Evolutionary conservation across 345 rosid genomes (phyloP).

Genomic region (Eucalyptus tenuipes): DNA sequence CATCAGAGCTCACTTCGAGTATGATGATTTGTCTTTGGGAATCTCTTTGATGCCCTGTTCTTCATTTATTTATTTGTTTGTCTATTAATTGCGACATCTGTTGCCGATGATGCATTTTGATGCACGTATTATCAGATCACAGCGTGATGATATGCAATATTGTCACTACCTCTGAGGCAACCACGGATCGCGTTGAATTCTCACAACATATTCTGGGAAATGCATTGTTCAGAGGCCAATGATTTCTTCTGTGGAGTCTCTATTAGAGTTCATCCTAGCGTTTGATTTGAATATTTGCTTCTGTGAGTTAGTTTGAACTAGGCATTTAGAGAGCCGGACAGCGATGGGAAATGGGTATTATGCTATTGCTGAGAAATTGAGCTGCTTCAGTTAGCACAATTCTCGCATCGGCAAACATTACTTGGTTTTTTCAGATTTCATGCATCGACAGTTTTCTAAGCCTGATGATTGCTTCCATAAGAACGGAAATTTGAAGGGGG

Average conservation of each 20-base stretch:
- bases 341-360: neutral
- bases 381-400: neutral
- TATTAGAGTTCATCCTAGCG: neutral
- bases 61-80: neutral
- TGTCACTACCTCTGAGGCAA: conserved; percentile 29
- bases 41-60: conserved; percentile 17
- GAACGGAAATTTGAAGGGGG: neutral
- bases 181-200: neutral
- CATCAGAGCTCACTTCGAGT: conserved; percentile 33
- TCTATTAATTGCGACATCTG: neutral
- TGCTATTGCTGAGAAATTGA: neutral
- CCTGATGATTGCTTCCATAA: neutral
- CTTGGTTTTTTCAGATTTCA: neutral
- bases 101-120: conserved; percentile 5
- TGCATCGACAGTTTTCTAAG: neutral
- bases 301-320: neutral
- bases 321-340: neutral
- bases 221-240: neutral
- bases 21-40: conserved; percentile 29
- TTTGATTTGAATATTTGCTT: neutral
- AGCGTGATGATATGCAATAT: neutral
- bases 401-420: neutral
- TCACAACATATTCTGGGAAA: neutral
- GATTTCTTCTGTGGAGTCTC: neutral
- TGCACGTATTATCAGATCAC: conserved; percentile 9